Base-by-base conservation (phyloP, 225 moss, liverwort and hornwort genomes). In the Marchantia paleacea region DNA sequence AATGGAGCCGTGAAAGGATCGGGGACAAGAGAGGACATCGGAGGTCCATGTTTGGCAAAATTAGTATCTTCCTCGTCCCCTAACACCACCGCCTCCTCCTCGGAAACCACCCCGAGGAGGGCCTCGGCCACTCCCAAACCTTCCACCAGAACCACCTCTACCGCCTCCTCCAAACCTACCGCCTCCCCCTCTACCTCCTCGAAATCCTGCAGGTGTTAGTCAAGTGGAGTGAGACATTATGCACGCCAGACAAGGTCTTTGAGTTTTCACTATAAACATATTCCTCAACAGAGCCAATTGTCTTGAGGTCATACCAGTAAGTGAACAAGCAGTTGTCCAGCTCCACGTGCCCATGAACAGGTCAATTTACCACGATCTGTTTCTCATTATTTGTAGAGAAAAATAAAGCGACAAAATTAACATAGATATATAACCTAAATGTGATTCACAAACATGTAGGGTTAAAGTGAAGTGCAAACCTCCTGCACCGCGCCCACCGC, bases 111-210 rank as follows among this genome's bases (percentile, higher is more conserved):
- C 86, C 65, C 83, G 76, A 58, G 71, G 58, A 53, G 88, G 86
- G 67, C 92, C 85, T 53, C 88, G 57, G 48, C 90, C 89, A 76
- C 89, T 91, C 39, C 92, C 88, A 79, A 91, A 93, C 79, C 91
- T 85, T 72, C 97, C 90, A 28, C 91, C 91, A 66, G 89, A 86
- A 14, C 90, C 93, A 25, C 96, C 96, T 58, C 96, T 85, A 8
- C 90, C 87, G 7, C 83, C 88, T 69, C 90, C 92, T 64, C 90
- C 83, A 70, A 91, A 93, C 48, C 92, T 88, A 51, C 89, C 88
- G 55, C 83, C 87, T 13, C 91, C 91, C 73, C 93, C 86, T 81
- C 95, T 84, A 25, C 92, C 92, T 81, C 89, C 91, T 73, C 89
- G 86, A 77, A 92, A 85, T 31, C 75, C 81, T 80, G 89, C 90